A percentile compares a stretch with the other conserved stretches of the same genome.
Conservation (phyloP, 768 basidiomycete species). For the Russula foetens region DNA sequence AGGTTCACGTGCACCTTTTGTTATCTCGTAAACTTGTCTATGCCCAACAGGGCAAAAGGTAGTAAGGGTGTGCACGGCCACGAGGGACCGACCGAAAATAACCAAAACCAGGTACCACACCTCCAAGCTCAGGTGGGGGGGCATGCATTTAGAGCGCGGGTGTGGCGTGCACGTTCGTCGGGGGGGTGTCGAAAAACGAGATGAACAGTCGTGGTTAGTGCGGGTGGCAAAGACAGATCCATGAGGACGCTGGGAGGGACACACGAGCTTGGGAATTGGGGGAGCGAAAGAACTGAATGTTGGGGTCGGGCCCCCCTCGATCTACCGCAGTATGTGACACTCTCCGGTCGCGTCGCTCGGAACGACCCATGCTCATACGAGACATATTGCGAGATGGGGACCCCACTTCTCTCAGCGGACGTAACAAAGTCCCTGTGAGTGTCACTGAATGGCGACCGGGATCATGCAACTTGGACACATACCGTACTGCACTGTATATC, state of each 20-base stretch:
- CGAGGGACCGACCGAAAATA: not conserved
- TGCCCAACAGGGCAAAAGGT: not conserved
- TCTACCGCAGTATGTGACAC: too few species aligned
- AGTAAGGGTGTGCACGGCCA: conserved; percentile 8
- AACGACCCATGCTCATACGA: not conserved
- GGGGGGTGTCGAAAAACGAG: not conserved
- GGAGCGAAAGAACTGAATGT: not conserved
- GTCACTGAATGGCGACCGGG: not conserved
- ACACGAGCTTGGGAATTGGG: not conserved
- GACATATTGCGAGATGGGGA: not conserved
- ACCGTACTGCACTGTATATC: too few species aligned
- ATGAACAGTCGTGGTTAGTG: not conserved
- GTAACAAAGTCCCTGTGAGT: not conserved
- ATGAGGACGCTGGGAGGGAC: not conserved
- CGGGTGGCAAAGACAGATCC: not conserved
- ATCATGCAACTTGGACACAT: too few species aligned
- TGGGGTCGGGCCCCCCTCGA: too few species aligned
- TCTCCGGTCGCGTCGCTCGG: not conserved
- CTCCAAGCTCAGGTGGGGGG: not conserved
- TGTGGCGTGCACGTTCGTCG: not conserved
- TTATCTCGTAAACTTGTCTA: not conserved
- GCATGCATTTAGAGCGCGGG: not conserved
- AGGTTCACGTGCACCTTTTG: not conserved
- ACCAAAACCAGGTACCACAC: too few species aligned
- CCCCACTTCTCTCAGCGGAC: not conserved